Conservation (phyloP, 495 filamentous ascomycete genomes). For the Penicillium odoratum region DNA sequence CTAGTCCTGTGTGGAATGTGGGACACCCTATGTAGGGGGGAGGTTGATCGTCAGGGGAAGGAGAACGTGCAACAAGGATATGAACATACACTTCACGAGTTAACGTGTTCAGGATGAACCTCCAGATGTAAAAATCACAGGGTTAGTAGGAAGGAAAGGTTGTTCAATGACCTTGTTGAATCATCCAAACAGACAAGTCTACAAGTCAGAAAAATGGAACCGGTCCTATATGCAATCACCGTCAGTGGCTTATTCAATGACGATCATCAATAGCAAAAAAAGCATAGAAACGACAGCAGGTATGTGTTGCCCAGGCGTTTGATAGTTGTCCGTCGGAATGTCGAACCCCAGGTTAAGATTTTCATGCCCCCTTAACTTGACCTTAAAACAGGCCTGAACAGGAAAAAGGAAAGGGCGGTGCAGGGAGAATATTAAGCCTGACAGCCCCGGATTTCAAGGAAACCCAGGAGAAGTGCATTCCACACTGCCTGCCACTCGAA, state of each 20-base stretch:
- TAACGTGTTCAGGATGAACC: constrained; percentile 31
- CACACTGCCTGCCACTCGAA: constrained; percentile 11
- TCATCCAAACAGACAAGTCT: constrained; percentile 19
- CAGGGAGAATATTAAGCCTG: constrained; percentile 16
- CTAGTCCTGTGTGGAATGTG: constrained; percentile 57
- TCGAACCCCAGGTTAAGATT: constrained; percentile 16
- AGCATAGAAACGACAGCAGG: constrained; percentile 10
- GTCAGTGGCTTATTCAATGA: constrained; percentile 2
- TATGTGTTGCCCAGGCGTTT: constrained; percentile 29
- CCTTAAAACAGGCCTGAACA: not conserved
- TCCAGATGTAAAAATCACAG: constrained; percentile 18
- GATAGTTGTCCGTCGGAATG: constrained; percentile 21
- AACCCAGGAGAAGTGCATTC: constrained; percentile 18
- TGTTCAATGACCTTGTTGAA: constrained; percentile 22
- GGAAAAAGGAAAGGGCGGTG: constrained; percentile 9
- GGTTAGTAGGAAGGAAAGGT: constrained; percentile 7
- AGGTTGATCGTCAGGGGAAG: constrained; percentile 45
- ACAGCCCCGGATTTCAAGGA: constrained; percentile 4
- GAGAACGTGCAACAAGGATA: constrained; percentile 29
- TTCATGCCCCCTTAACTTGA: constrained; percentile 23
- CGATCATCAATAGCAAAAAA: constrained; percentile 2
- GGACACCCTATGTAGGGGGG: constrained; percentile 48
- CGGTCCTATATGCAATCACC: constrained; percentile 5
- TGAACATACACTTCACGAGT: constrained; percentile 40
- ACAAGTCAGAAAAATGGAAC: constrained; percentile 12